A percentile compares a stretch with the other conserved stretches of the same genome.
Evolutionary conservation across 306 rosid genomes (phyloP).

Genomic region (Geum urbanum): DNA sequence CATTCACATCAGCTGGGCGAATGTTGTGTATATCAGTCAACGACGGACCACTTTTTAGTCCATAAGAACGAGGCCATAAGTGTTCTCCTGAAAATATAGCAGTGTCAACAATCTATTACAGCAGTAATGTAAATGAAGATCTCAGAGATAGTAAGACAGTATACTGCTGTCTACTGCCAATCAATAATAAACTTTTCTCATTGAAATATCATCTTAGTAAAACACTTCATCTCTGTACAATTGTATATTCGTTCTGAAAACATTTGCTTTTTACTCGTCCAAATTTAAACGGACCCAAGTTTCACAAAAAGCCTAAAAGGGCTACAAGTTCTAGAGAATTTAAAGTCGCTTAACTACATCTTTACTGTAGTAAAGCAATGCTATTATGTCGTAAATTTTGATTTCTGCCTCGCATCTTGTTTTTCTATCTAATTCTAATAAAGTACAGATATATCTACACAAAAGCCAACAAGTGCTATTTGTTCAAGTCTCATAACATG

Average conservation of each 20-base stretch:
- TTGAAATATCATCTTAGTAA: background rate
- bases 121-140: background rate
- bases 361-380: background rate
- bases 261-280: background rate
- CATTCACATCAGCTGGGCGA: conserved; percentile 66
- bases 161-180: background rate
- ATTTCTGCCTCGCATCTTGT: background rate
- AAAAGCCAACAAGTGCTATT: background rate
- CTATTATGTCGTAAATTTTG: background rate
- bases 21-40: conserved; percentile 70
- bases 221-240: background rate
- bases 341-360: background rate
- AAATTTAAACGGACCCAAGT: background rate
- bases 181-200: background rate
- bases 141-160: background rate
- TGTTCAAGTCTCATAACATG: background rate
- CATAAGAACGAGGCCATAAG: conserved; percentile 82
- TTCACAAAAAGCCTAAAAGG: background rate
- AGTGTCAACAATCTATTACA: background rate
- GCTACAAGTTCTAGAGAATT: background rate
- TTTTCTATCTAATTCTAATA: background rate
- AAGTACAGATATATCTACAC: background rate
- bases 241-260: background rate
- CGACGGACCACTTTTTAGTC: conserved; percentile 50
- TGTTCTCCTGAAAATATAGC: conserved; percentile 51